Evolutionary conservation across 495 filamentous ascomycete species (phyloP), one percentile per base, ranked within the genome.

Genomic region (Platismatia glauca): DNA sequence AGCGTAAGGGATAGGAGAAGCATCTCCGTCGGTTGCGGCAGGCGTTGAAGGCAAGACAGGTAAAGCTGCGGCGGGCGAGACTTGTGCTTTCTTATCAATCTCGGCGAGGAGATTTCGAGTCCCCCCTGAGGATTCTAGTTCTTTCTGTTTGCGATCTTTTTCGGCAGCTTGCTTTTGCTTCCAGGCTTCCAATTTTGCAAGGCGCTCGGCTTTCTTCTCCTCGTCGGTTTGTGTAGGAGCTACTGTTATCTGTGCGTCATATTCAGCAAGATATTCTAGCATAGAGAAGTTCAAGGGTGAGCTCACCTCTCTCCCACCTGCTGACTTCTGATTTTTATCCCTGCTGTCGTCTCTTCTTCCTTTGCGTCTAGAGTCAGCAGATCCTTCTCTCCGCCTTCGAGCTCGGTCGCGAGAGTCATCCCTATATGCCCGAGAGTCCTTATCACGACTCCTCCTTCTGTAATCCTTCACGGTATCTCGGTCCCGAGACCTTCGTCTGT

Each of bases 131-230:
- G 78, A 80, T 29, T 74, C 77, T n/a, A 84, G 76, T 67, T 86
- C 86, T 60, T 86, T 86, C 71, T 89, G 85, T 68, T 90, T 91
- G 55, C 81, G 81, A 69, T 88, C 88, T 66, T 88, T 86, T 68
- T 91, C 84, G 43, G 89, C 90, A 22, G 82, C 83, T 65, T 90
- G 87, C 68, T 95, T 94, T 71, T 88, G 85, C 73, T 95, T 96
- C 91, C 91, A 95, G 65, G 90, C 89, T 72, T 92, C 89, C 38
- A 96, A 72, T 64, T 91, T 93, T 35, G 91, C 89, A 39, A 92
- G 79, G 57, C 89, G 78, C 71, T 95, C 89, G 53, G 85, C 88
- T 69, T 91, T 89, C 70, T 94, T 93, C 46, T 94, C 87, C 60
- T 88, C 88, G 64, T 92, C 90, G 22, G 87, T 83, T 68, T 82